These are phyloP conservation scores for Leccinum subrobustum DNA, from an alignment of 1,284 basidiomycete species.

Conservation along the genomic window DNA sequence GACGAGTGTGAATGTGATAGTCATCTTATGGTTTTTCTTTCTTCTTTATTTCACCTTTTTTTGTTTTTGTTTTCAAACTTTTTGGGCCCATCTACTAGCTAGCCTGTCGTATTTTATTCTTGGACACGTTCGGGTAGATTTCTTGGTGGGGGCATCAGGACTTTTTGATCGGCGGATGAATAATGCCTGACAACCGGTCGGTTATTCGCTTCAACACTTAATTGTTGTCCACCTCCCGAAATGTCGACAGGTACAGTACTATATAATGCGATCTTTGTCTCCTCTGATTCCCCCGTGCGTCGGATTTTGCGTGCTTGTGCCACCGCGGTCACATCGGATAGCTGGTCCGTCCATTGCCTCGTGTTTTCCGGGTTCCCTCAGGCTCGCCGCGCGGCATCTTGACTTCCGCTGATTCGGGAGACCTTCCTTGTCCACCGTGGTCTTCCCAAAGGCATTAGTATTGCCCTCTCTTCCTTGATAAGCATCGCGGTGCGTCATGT, in stretches of 20 bases:
- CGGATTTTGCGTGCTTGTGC: not conserved
- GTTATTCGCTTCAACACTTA: not conserved
- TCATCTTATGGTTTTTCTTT: not conserved
- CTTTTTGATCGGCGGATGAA: not conserved
- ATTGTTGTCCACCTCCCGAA: constrained; percentile 5
- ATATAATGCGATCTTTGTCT: not conserved
- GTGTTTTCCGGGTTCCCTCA: constrained; percentile 18
- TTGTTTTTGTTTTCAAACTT: not conserved
- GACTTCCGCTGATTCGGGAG: constrained; percentile 4
- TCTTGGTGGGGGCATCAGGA: not conserved
- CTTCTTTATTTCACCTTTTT: not conserved
- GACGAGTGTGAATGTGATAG: not conserved
- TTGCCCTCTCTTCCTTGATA: constrained; percentile 18
- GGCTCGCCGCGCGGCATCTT: constrained; percentile 11
- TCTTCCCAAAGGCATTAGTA: constrained; percentile 1
- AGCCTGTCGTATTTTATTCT: constrained; percentile 19
- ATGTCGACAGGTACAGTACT: not conserved
- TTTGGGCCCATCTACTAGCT: constrained; percentile 2
- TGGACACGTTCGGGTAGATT: not conserved
- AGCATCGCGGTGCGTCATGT: constrained; percentile 18
- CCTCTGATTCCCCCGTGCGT: not conserved
- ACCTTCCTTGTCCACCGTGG: constrained; percentile 6
- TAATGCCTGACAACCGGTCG: not conserved
- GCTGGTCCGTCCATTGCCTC: constrained; percentile 20
- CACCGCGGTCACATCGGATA: constrained; percentile 6